phyloP scores from a whole-genome alignment of 805 yeast species.

The Candida wancherniae region DNA sequence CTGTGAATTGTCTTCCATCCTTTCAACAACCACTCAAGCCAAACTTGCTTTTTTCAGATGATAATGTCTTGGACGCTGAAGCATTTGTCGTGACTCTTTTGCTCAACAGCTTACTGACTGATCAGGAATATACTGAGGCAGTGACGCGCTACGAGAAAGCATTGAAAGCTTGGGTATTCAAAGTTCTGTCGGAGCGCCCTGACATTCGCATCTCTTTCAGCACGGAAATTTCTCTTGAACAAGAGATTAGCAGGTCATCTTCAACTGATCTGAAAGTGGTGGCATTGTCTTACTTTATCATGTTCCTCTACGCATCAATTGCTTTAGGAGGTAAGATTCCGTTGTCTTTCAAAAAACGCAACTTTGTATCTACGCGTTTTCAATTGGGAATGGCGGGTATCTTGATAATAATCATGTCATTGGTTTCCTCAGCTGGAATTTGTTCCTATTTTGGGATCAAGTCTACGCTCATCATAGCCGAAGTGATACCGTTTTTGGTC shows the following conservation, averaged over 20 bases:
- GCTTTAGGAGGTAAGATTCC: slow-evolving; percentile 67
- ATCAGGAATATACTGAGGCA: slow-evolving; percentile 32
- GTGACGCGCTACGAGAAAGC: slow-evolving; percentile 66
- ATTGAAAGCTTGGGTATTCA: slow-evolving; percentile 52
- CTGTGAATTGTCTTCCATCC: slow-evolving; percentile 84
- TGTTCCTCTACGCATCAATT: slow-evolving; percentile 85
- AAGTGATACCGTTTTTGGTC: slow-evolving; percentile 89
- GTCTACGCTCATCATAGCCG: slow-evolving; percentile 90
- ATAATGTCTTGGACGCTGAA: slow-evolving; percentile 51
- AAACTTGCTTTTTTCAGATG: slow-evolving; percentile 54
- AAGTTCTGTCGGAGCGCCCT: slow-evolving; percentile 44
- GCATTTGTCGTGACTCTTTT: slow-evolving; percentile 78
- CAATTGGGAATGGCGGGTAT: slow-evolving; percentile 83
- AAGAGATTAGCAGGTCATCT: slow-evolving; percentile 77
- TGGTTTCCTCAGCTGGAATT: slow-evolving; percentile 75
- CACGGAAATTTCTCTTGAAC: slow-evolving; percentile 78
- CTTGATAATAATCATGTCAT: slow-evolving; percentile 73
- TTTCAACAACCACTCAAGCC: slow-evolving; percentile 87
- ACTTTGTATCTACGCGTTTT: slow-evolving; percentile 54
- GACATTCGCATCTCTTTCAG: slow-evolving; percentile 67
- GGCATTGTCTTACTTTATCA: slow-evolving; percentile 67
- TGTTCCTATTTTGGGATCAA: slow-evolving; percentile 73
- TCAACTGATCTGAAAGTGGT: slow-evolving; percentile 74
- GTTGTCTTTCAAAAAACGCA: slow-evolving; percentile 23
- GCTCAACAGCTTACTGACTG: slow-evolving; percentile 47